Evolutionary conservation across 2,329 filamentous ascomycete genomes (phyloP).

Genomic region (Epichloe gansuensis): DNA sequence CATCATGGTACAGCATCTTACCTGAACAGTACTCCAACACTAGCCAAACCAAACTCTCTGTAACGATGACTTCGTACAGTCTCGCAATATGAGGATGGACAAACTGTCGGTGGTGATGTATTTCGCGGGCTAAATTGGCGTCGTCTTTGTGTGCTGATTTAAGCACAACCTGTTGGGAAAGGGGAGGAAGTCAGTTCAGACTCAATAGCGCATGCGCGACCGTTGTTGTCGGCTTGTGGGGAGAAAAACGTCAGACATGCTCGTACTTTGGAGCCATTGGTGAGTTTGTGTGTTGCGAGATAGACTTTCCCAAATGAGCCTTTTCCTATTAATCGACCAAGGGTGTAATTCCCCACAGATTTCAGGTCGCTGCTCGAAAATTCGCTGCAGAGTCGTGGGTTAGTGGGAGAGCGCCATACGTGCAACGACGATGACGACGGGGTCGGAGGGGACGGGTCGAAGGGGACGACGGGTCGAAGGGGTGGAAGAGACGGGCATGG

Average conservation of each 20-base stretch:
- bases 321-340: constrained; percentile 88
- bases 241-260: not conserved
- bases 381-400: constrained; percentile 48
- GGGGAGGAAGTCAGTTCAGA: not conserved
- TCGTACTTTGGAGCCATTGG: constrained; percentile 85
- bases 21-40: constrained; percentile 93
- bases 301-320: constrained; percentile 99
- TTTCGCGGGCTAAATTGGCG: constrained; percentile 89
- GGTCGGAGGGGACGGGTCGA: not conserved
- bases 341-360: constrained; percentile 86
- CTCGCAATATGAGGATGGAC: constrained; percentile 94
- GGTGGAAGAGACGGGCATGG: not conserved
- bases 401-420: constrained; percentile 1
- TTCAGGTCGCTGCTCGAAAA: constrained; percentile 86
- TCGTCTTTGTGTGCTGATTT: constrained; percentile 97
- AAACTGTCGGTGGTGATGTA: constrained; percentile 97
- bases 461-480: not conserved
- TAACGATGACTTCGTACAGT: constrained; percentile 96
- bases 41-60: constrained; percentile 88
- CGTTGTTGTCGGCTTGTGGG: not conserved
- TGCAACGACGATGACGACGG: not conserved
- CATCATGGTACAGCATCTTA: constrained; percentile 26
- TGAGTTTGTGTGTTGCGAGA: constrained; percentile 89
- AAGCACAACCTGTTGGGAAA: constrained; percentile 64
- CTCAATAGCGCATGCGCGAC: not conserved